Evolutionary conservation across 257 asterid species (phyloP).

Genomic region (Rubia yunnanensis): DNA sequence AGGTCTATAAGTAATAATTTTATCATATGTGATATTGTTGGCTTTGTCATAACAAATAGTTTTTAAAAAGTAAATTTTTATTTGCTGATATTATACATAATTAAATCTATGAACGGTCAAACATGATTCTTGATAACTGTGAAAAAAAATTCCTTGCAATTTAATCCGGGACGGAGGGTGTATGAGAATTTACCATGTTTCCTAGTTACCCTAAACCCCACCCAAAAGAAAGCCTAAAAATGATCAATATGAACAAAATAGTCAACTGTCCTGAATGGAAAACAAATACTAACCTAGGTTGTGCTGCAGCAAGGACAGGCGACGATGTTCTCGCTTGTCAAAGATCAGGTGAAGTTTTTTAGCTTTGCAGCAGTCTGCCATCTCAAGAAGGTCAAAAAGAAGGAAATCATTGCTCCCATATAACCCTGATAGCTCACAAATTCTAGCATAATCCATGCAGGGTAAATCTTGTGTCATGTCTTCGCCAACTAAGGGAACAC

Average conservation of each 20-base stretch:
- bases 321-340: constrained; percentile 91
- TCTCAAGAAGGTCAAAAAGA: constrained; percentile 82
- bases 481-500: constrained; percentile 76
- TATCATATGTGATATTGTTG: too few species aligned
- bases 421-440: constrained; percentile 62
- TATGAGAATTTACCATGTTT: neutral
- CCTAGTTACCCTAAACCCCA: neutral
- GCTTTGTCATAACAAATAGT: too few species aligned
- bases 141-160: too few species aligned
- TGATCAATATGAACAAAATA: neutral
- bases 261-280: neutral
- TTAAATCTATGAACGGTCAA: too few species aligned
- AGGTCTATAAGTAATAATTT: too few species aligned
- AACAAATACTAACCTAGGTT: constrained; percentile 63
- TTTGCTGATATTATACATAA: too few species aligned
- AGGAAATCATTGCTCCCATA: constrained; percentile 70
- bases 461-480: constrained; percentile 85
- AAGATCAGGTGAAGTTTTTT: constrained; percentile 77
- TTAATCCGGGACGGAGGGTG: too few species aligned
- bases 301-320: constrained; percentile 82
- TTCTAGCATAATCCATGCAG: constrained; percentile 83
- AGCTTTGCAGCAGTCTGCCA: constrained; percentile 97
- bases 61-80: too few species aligned
- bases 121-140: too few species aligned
- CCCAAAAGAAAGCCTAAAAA: neutral